Base-by-base conservation (phyloP, 2,329 filamentous ascomycete species). In the Penicillium sp. region DNA sequence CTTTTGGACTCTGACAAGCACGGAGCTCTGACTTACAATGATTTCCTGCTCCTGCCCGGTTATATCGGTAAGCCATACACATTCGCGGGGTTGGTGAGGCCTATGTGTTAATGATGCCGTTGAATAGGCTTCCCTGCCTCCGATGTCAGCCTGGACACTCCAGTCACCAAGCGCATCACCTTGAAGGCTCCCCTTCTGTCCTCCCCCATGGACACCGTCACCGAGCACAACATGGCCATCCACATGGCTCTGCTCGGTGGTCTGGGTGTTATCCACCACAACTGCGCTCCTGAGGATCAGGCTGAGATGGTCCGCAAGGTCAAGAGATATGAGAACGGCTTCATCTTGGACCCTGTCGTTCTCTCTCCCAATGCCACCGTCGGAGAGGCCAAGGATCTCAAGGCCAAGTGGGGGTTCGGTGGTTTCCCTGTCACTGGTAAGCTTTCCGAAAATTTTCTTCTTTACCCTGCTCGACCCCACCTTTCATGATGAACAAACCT, bases 291-390 rank as follows among this genome's bases (percentile, higher is more conserved):
- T 33, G 92, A 98, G 31, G 91, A 91, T 56, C 95, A 99, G 83
- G 95, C 95, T 66, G 93, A 96, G 82, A 99, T 99, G 95, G 91
- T 99, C 68, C 87, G 92, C 78, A 98, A 97, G 83, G 95, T 99
- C 70, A 99, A 99, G 89, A 87, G 95, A 73, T 99, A 92, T 79
- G 95, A 99, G 83, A 99, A 99, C 82, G 95, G 95, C 69, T 99
- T 99, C 83, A 99, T 99, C 75, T 84, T 92, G 49, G 96, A 99
- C 74, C 95, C 95, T 44, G 87, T 99, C 58, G 93, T 98, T 73
- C 91, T 99, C 70, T 89, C 86, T 71, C 90, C 91, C 60, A 86
- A 85, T 66, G 96, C 92, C 65, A 97, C 94, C 40, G 91, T 99
- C 58, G 91, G 87, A 54, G 93, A 98, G 79, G 94, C 92, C 59